Evolutionary conservation across 106 monocot genomes (phyloP), one percentile per base, ranked within the genome.

Genomic region (Platanthera zijinensis): DNA sequence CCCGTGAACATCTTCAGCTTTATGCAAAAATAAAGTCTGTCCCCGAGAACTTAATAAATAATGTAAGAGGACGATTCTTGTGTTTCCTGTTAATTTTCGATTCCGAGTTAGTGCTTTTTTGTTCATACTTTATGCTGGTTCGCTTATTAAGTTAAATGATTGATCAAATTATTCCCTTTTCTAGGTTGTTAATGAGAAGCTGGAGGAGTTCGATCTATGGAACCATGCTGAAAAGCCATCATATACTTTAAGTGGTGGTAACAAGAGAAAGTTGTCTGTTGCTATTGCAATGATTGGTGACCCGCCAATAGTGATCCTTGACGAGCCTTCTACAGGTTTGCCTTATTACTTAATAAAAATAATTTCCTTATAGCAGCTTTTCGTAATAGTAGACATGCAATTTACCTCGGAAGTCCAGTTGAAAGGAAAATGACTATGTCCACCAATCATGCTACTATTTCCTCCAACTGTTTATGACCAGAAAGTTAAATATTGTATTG

Each of bases 271-370:
- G 77, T 78, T 95, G 28, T 95, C 95, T 62, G 95, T 95, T 89
- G 92, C 95, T 53, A 90, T 92, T 74, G 95, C 95, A 62, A 95
- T 95, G 95, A 95, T 95, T 88, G 95, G 95, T 32, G 82, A 95
- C 74, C 95, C 95, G n/a, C 95, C 92, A 17, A 92, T 95, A 47
- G 95, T 95, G 47, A 89, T 95, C 72, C 95, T 95, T 83, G 95
- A 95, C 80, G 95, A 95, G 73, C 95, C 95, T 73, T 95, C 95
- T 8, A 95, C 95, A 86, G 95, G 95, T 95, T 83, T 52, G n/a
- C 28, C 15, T 52, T 49, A 13, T 50, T 73, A 32, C 18, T 15
- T 39, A 66, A 3, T 30, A 32, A 66, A 30, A 66, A 11, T 7
- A 61, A 61, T 8, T 61, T 61, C 4, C 59, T 61, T 61, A 5